Base-by-base conservation (phyloP, 768 basidiomycete genomes). In the Panaeolus papilionaceus region DNA sequence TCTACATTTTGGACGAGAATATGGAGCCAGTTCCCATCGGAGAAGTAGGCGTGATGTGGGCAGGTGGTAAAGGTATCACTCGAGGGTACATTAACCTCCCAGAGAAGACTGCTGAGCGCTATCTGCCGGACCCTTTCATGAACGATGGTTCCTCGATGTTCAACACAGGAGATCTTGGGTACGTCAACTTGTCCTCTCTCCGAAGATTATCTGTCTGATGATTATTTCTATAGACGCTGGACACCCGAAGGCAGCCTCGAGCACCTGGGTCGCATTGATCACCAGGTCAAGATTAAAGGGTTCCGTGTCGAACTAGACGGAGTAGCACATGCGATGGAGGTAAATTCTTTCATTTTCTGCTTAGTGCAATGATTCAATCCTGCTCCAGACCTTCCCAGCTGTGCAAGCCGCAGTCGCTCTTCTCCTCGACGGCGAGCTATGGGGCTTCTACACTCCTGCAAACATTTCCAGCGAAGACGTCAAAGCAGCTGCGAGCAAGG, bases 281-380 rank as follows among this genome's bases (percentile, higher is more conserved):
- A 86, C 65, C 84, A 85, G 67, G 83, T 85, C 65, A 86, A 86
- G 68, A 76, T 85, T 65, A 84, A 83, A 74, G 84, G 84, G 7
- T 85, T 85, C 76, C 79, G 84, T 54, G 83, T 85, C 5, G 84
- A 85, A 68, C 74, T 85, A 26, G 84, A 85, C 65, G 84, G 84
- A 1, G 84, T 85, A 0, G 75, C 82, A 23, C 81, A 81, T 3
- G 81, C 84, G 5, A 83, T 85, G 81, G 73, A 79, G 67, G 75
- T 75, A 64, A 65, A 73, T 66, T 11, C 1, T 1, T 64, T 63
- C 45, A 28, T 38, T 65, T 44, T n/a, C 38, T 18, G 44, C 2
- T 20, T 3, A 62, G 23, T 28, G 26, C 18, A 5, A 18, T 47
- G 9, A 58, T 58, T 38, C 33, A 28, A 40, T 11, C n/a, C 40